Percentiles rank a stretch among this genome's conserved stretches.
Evolutionary conservation across 805 yeast genomes (phyloP).

Genomic region (Starmerella vaccinii): DNA sequence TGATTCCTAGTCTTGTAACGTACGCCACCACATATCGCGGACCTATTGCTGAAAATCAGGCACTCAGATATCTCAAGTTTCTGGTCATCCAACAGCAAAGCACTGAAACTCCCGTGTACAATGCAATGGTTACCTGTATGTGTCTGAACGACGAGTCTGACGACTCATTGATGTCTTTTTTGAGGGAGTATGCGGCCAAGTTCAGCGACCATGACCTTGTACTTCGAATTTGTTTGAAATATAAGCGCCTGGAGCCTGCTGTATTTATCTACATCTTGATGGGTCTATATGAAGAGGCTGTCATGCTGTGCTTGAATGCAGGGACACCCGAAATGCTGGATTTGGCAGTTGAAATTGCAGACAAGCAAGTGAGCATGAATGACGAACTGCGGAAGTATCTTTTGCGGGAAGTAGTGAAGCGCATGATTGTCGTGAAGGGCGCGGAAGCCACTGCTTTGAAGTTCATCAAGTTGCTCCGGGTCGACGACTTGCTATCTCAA

Average conservation of each 20-base stretch:
- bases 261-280: conserved; percentile 60
- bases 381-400: conserved; percentile 45
- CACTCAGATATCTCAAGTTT: conserved; percentile 51
- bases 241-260: conserved; percentile 52
- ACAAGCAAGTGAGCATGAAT: conserved; percentile 28
- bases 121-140: conserved; percentile 58
- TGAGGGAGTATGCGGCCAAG: conserved; percentile 35
- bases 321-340: conserved; percentile 39
- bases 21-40: conserved; percentile 41
- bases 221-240: conserved; percentile 57
- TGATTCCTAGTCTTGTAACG: conserved; percentile 66
- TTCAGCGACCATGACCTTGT: conserved; percentile 51
- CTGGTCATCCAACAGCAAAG: conserved; percentile 30
- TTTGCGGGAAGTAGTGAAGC: conserved; percentile 58
- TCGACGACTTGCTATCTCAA: conserved; percentile 73
- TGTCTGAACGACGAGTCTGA: conserved; percentile 41
- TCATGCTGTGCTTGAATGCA: conserved; percentile 56
- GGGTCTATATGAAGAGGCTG: conserved; percentile 69
- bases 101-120: conserved; percentile 48
- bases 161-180: conserved; percentile 39
- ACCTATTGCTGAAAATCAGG: conserved; percentile 46
- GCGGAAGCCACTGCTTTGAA: conserved; percentile 26
- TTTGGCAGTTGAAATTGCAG: conserved; percentile 49
- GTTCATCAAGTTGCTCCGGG: conserved; percentile 33
- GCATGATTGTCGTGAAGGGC: conserved; percentile 29